These are phyloP conservation scores for Boletus eberwhitei DNA, from an alignment of 768 basidiomycete species.

Conservation along the genomic window DNA sequence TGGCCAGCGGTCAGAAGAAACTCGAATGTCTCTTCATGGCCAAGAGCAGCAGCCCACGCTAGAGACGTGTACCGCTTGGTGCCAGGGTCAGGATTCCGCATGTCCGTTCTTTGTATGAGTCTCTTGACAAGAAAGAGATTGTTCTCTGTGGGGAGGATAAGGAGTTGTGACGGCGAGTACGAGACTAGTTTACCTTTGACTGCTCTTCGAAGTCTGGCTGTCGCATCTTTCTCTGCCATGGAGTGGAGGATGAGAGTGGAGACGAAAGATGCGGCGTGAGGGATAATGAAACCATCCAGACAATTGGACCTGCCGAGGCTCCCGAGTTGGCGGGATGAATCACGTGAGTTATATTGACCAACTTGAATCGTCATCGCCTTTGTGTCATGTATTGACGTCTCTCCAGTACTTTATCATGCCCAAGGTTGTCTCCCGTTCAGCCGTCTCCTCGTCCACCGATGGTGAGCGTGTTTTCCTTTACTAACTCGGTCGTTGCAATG, in stretches of 20 bases:
- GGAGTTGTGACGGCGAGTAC: neutral
- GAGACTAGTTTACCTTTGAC: constrained; percentile 57
- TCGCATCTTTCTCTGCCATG: constrained; percentile 84
- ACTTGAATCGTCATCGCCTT: constrained; percentile 1
- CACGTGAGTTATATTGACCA: constrained; percentile 25
- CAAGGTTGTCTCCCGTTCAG: constrained; percentile 86
- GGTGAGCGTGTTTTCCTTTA: constrained; percentile 38
- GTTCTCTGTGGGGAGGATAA: constrained; percentile 61
- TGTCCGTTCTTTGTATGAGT: constrained; percentile 79
- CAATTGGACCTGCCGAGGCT: constrained; percentile 23
- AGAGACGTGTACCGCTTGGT: constrained; percentile 79
- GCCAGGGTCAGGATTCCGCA: constrained; percentile 85
- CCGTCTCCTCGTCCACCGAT: constrained; percentile 84
- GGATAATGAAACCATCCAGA: constrained; percentile 18
- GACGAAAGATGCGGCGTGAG: constrained; percentile 18
- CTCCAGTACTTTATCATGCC: constrained; percentile 54
- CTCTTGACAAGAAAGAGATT: constrained; percentile 91
- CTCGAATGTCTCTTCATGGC: constrained; percentile 91
- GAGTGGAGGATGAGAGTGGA: constrained; percentile 22
- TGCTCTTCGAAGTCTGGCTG: constrained; percentile 70
- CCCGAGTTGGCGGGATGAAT: constrained; percentile 13
- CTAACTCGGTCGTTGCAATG: neutral
- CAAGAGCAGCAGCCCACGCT: constrained; percentile 87
- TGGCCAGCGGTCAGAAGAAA: constrained; percentile 83
- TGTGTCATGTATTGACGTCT: neutral